Evolutionary conservation across 306 rosid genomes (phyloP).

Genomic region (Glycyrrhiza uralensis): DNA sequence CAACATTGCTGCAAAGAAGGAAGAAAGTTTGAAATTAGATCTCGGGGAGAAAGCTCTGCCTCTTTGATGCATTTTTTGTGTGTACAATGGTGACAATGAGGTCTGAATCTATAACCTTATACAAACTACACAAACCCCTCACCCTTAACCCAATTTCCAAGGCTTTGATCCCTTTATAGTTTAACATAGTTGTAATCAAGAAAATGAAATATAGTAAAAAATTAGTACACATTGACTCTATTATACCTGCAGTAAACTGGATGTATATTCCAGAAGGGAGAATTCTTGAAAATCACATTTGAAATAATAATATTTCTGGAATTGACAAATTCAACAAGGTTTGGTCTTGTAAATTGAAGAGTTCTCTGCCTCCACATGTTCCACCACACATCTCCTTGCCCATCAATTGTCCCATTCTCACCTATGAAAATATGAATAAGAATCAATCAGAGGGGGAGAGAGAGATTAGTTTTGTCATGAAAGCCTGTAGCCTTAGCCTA

Average conservation of each 20-base stretch:
- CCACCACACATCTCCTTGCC: constrained; percentile 96
- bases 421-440: constrained; percentile 36
- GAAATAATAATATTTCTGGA: constrained; percentile 72
- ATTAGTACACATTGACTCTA: neutral
- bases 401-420: constrained; percentile 92
- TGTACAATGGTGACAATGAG: neutral
- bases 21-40: constrained; percentile 25
- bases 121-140: too few species aligned
- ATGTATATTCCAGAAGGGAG: constrained; percentile 97
- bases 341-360: constrained; percentile 81
- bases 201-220: neutral
- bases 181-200: neutral
- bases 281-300: constrained; percentile 68
- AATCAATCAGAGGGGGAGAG: neutral
- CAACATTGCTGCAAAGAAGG: constrained; percentile 71
- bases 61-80: neutral
- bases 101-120: too few species aligned
- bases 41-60: neutral
- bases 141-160: too few species aligned
- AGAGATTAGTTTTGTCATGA: neutral
- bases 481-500: neutral
- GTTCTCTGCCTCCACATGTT: constrained; percentile 95
- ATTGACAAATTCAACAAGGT: constrained; percentile 74
- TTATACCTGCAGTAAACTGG: constrained; percentile 90
- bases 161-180: too few species aligned